Evolutionary conservation across 129 eudicot species (phyloP), one percentile per base, ranked within the genome.

Genomic region (Artemisia tridentata): DNA sequence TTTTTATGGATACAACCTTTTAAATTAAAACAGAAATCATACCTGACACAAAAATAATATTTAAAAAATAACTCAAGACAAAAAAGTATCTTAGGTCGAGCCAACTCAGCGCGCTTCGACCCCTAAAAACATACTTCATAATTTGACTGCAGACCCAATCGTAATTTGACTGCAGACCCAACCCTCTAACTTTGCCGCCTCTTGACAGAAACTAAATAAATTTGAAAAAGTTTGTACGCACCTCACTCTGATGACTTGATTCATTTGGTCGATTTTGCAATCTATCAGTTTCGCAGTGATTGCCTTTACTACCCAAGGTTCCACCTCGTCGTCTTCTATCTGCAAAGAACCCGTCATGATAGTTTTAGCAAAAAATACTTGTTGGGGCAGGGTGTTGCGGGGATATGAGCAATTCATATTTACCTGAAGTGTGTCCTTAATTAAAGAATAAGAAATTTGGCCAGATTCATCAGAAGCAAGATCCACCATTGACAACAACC

Each of bases 221-320:
- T 27, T 56, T 15, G 5, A 20, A 68, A 68, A 61, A 47, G n/a
- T 46, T 29, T 38, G 1, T 16, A 51, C 69, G 4, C 71, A 92
- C 98, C 88, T 89, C 73, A 92, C 92, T 53, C 84, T 75, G 68
- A 92, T 83, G 51, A 87, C 84, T 69, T 85, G 78, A 78, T 92
- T 92, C 88, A 89, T 89, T 71, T 92, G 98, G 77, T 92, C 98
- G 25, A 92, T 92, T 78, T 88, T 92, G 76, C 98, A 92, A 61
- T 89, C 88, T 2, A 89, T 71, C 71, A 92, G 67, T 84, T 86
- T 89, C 41, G 88, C 83, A 3, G 88, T 85, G 15, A 92, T 89
- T 71, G 95, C 98, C 83, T 92, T 89, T n/a, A 92, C 91, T 68
- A 92, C 84, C 98, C 98, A 92, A 21, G 76, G 66, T 74, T 86